phyloP scores from a whole-genome alignment of 2,329 filamentous ascomycete genomes.

The Diplodia mutila region DNA sequence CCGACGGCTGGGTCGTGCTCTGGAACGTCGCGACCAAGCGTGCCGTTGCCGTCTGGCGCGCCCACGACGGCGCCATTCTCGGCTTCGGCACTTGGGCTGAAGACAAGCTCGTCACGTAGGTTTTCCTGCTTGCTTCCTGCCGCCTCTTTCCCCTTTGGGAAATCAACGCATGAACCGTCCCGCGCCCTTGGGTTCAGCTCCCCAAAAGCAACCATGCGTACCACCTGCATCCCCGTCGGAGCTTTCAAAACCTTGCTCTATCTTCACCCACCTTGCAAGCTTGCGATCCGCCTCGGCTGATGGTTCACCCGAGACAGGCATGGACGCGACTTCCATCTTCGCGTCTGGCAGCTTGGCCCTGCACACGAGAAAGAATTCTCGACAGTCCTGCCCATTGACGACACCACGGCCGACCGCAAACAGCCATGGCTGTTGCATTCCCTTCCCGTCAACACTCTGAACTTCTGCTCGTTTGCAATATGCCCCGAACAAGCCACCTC shows the following conservation, averaged over 20 bases:
- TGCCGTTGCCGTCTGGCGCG: constrained; percentile 81
- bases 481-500: constrained; percentile 45
- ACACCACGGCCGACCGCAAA: constrained; percentile 51
- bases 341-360: constrained; percentile 75
- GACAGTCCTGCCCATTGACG: constrained; percentile 71
- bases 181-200: constrained; percentile 20
- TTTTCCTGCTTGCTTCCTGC: constrained; percentile 32
- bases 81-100: constrained; percentile 71
- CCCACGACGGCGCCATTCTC: constrained; percentile 77
- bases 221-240: background rate
- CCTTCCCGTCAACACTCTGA: constrained; percentile 87
- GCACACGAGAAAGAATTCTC: constrained; percentile 68
- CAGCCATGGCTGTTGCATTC: constrained; percentile 86
- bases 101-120: constrained; percentile 83
- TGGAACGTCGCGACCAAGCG: constrained; percentile 87
- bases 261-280: background rate
- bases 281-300: background rate
- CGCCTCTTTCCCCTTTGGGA: background rate
- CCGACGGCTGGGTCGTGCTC: constrained; percentile 82
- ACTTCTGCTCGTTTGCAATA: constrained; percentile 85
- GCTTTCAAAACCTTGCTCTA: background rate
- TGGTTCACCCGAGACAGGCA: constrained; percentile 60
- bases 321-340: constrained; percentile 83
- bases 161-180: constrained; percentile 18
- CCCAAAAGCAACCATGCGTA: background rate